Percentiles rank a stretch among this genome's conserved stretches.
These are phyloP conservation scores for Penicillium parvum DNA, from an alignment of 495 filamentous ascomycete species.

Conservation along the genomic window DNA sequence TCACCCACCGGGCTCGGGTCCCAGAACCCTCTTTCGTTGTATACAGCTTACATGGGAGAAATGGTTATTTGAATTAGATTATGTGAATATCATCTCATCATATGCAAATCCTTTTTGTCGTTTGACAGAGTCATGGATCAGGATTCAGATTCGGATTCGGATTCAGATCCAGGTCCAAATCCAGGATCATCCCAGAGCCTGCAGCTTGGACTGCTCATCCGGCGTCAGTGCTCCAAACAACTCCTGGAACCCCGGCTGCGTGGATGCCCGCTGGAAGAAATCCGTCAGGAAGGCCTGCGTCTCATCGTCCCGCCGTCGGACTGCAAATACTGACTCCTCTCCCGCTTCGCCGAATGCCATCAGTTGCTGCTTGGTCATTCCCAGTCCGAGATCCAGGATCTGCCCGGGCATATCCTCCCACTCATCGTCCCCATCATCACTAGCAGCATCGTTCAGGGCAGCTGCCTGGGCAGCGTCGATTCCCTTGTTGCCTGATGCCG, in stretches of 20 bases:
- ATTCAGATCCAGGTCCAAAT: no score
- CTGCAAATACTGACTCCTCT: constrained; percentile 46
- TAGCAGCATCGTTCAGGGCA: constrained; percentile 52
- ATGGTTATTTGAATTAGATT: no score
- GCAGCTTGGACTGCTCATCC: constrained; percentile 71
- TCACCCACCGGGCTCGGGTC: no score
- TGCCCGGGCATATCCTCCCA: constrained; percentile 85
- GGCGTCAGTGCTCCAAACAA: constrained; percentile 65
- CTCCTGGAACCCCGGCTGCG: constrained; percentile 68
- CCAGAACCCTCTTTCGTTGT: no score
- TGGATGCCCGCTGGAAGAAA: constrained; percentile 74
- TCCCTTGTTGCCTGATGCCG: constrained; percentile 53
- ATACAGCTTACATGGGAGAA: no score
- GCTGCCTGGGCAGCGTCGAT: constrained; percentile 53
- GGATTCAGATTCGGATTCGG: no score
- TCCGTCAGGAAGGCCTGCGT: constrained; percentile 77
- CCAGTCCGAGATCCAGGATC: constrained; percentile 65
- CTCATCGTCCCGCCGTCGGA: constrained; percentile 79
- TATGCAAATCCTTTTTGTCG: no score
- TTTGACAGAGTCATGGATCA: no score
- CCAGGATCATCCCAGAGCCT: constrained; percentile 31
- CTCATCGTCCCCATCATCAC: constrained; percentile 63
- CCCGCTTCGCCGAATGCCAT: constrained; percentile 68
- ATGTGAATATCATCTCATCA: no score
- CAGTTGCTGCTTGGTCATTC: constrained; percentile 64